These are phyloP conservation scores for Scenedesmus sp. DNA, from an alignment of 163 green algal species.

Conservation along the genomic window DNA sequence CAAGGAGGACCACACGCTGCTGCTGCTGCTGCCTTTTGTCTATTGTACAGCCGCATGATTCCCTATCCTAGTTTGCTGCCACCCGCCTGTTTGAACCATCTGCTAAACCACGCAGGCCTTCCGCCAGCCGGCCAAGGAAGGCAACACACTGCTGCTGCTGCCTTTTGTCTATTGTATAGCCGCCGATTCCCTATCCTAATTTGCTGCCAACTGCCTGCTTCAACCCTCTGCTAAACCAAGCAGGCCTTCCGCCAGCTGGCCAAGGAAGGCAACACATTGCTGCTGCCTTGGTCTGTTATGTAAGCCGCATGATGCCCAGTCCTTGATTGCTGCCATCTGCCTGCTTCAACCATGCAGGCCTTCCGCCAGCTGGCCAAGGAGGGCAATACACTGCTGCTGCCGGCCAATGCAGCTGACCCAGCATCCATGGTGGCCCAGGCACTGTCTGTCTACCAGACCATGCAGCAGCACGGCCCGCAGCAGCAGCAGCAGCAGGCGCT, in stretches of 20 bases:
- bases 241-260: slow-evolving; percentile 88
- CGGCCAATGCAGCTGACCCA: slow-evolving; percentile 78
- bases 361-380: slow-evolving; percentile 90
- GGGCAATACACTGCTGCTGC: slow-evolving; percentile 92
- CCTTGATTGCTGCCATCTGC: background rate
- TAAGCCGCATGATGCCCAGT: background rate
- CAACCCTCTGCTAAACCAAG: slow-evolving; percentile 5
- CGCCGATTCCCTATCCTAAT: no score
- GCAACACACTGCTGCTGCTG: slow-evolving; percentile 91
- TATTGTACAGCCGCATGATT: no score
- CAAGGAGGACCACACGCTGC: slow-evolving; percentile 89
- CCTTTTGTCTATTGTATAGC: background rate
- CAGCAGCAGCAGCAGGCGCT: slow-evolving; percentile 22
- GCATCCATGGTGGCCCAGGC: slow-evolving; percentile 89
- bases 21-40: slow-evolving; percentile 64
- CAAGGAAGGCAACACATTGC: slow-evolving; percentile 89
- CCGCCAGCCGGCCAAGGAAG: slow-evolving; percentile 84
- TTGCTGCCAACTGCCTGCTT: no score
- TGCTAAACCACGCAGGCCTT: slow-evolving; percentile 72
- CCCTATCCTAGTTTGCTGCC: no score
- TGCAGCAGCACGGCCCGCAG: slow-evolving; percentile 25
- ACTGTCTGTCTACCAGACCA: slow-evolving; percentile 35
- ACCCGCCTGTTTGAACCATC: no score
- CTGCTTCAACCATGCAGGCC: slow-evolving; percentile 57
- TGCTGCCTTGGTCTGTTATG: slow-evolving; percentile 63